Evolutionary conservation across 306 rosid species (phyloP).

Genomic region (Acacia confusa): DNA sequence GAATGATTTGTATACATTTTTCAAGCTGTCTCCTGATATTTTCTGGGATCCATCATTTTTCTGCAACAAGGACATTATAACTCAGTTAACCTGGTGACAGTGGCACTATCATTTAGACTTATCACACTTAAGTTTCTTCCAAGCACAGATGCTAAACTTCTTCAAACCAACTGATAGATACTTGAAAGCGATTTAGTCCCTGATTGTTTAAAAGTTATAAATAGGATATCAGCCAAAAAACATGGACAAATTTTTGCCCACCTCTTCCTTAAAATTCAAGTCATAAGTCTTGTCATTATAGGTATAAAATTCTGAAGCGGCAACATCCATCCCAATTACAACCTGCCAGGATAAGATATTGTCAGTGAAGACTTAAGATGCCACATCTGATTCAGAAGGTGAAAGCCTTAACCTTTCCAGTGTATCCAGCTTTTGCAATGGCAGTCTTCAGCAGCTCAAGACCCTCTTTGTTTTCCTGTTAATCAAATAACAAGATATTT

Average conservation of each 20-base stretch:
- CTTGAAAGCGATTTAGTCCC: background rate
- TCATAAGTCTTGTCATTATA: constrained; percentile 73
- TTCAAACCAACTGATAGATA: background rate
- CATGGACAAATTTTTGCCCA: constrained; percentile 11
- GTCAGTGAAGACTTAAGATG: constrained; percentile 26
- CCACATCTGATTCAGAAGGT: constrained; percentile 1
- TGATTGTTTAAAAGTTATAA: background rate
- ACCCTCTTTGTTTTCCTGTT: constrained; percentile 94
- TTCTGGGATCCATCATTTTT: constrained; percentile 87
- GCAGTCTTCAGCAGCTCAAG: constrained; percentile 95
- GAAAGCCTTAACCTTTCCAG: constrained; percentile 59
- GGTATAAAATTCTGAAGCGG: constrained; percentile 88
- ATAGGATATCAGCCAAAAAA: background rate
- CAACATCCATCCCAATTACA: constrained; percentile 99
- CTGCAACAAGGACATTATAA: constrained; percentile 40
- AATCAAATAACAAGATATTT: constrained; percentile 8
- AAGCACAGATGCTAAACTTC: background rate
- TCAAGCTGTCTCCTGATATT: constrained; percentile 82
- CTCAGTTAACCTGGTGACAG: background rate
- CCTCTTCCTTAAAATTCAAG: constrained; percentile 98
- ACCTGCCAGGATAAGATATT: constrained; percentile 48
- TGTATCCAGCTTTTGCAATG: constrained; percentile 96
- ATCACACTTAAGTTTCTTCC: background rate
- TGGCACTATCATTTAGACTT: background rate
- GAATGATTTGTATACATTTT: constrained; percentile 90